Base-by-base conservation (phyloP, 192 early-diverging fungal genomes). In the Backusella luteola region DNA sequence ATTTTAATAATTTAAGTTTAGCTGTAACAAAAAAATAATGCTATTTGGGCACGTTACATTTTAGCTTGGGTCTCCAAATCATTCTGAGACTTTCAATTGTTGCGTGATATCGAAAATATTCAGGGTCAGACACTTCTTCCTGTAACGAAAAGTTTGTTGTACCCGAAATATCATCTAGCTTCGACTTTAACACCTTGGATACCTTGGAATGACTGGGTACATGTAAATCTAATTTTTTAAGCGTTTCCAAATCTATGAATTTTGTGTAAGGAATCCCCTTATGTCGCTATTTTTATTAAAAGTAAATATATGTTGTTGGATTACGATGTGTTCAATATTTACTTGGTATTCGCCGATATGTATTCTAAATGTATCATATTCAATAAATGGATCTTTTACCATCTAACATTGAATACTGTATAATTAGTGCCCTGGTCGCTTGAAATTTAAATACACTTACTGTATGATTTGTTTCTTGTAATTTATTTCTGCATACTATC, bases 81-180 rank as follows among this genome's bases (percentile, higher is more conserved):
- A 75, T 68, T 29, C 84, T 78, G 8, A 88, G 71, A 11, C 81
- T 80, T 1, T 88, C 86, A 26, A 83, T 77, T 19, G 78, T 73
- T 49, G 82, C 82, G 36, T 85, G 78, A 19, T 81, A 77, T 32
- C 80, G 80, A 73, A 88, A 88, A 29, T 80, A 75, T 26, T 88
- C 86, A 49, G 84, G 81, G 66, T 88, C 83, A 17, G 76, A 83
- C 1, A 73, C 81, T 67, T 85, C 86, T 52, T 77, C 78, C 12
- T 67, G 35, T 41, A 73, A 36, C 12, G 81, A 78, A 4, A 36
- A 63, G 11, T 78, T 76, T 49, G 36, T 66, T 32, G 52, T 63
- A 76, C 85, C 86, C 7, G 86, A 88, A 36, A 88, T 79, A 77
- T 88, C 86, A 26, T 88, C 86, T 11, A 88, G 75, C 46, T 84